Percentiles rank a stretch among this genome's conserved stretches.
Evolutionary conservation across 805 yeast species (phyloP).

Genomic region (Candida dendrica): DNA sequence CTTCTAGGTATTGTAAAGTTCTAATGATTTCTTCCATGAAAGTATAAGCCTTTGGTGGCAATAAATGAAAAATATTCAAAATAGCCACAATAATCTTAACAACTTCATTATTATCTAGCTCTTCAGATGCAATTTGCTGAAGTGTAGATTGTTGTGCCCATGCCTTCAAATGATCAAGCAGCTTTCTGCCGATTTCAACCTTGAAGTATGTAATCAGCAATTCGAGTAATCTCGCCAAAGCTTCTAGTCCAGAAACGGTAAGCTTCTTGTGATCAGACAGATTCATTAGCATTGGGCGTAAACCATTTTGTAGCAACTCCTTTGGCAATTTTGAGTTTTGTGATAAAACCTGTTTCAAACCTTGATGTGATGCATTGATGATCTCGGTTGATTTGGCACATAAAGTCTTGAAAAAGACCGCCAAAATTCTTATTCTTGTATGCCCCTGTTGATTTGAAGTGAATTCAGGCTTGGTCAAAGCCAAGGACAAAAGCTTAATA

Average conservation of each 20-base stretch:
- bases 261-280: slow-evolving; percentile 87
- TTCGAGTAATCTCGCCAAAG: slow-evolving; percentile 80
- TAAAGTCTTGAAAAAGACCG: slow-evolving; percentile 90
- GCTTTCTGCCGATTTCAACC: slow-evolving; percentile 91
- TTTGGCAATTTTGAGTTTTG: slow-evolving; percentile 88
- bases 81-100: slow-evolving; percentile 86
- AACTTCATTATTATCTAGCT: slow-evolving; percentile 70
- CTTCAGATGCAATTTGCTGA: slow-evolving; percentile 71
- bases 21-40: slow-evolving; percentile 82
- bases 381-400: slow-evolving; percentile 79
- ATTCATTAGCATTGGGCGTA: slow-evolving; percentile 93
- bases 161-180: slow-evolving; percentile 88
- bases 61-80: slow-evolving; percentile 79
- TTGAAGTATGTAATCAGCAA: slow-evolving; percentile 86
- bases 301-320: slow-evolving; percentile 89
- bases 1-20: slow-evolving; percentile 72
- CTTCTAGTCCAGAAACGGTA: slow-evolving; percentile 85
- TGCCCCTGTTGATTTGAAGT: slow-evolving; percentile 67
- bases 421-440: slow-evolving; percentile 77
- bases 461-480: slow-evolving; percentile 79
- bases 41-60: slow-evolving; percentile 88
- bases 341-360: slow-evolving; percentile 73
- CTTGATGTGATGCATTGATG: slow-evolving; percentile 89
- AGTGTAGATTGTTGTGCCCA: slow-evolving; percentile 86
- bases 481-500: slow-evolving; percentile 72